Evolutionary conservation across 2,329 filamentous ascomycete genomes (phyloP), one percentile per base, ranked within the genome.

Genomic region (Monosporascus sp.): DNA sequence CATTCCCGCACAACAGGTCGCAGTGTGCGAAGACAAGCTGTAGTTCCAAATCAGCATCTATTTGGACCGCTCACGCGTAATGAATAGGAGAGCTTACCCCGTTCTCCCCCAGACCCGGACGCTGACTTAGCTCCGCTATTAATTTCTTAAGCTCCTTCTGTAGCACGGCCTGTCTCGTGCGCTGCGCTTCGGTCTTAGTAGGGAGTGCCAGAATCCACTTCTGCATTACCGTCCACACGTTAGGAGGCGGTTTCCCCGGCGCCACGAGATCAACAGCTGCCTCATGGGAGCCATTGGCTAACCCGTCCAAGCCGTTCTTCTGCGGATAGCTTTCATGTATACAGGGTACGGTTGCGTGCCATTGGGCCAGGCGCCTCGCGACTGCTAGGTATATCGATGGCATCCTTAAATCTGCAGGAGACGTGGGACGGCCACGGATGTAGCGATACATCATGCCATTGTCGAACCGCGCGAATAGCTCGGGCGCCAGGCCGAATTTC

Each of bases 361-460:
- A 99, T 75, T 97, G 84, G 47, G 89, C 94, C 52, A 99, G 79
- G 55, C 89, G 82, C 57, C 83, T 83, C 27, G 94, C 94, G 57
- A 97, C 88, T 52, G 89, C 92, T 44, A 82, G 82, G 78, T 90
- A 94, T 65, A 97, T 82, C 31, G 82, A 77, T 45, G 88, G 83
- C 59, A 82, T 81, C 53, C 88, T 83, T 58, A 99, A 77, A 69
- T 97, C 92, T 62, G 86, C 81, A 47, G 93, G 88, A 50, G 85
- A 82, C 63, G 91, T 92, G 51, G 89, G 88, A 58, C 80, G 83
- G 50, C 94, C 94, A 57, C 83, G 83, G 60, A 97, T 88, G 74
- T 88, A 99, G 62, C 88, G 85, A 76, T 99, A 99, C 65, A 99
- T 81, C 74, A 99, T 89, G 61, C 94, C 94, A 68, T 99, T 99